phyloP scores from a whole-genome alignment of 2,329 filamentous ascomycete species.

The Bipolaris gigantea region DNA sequence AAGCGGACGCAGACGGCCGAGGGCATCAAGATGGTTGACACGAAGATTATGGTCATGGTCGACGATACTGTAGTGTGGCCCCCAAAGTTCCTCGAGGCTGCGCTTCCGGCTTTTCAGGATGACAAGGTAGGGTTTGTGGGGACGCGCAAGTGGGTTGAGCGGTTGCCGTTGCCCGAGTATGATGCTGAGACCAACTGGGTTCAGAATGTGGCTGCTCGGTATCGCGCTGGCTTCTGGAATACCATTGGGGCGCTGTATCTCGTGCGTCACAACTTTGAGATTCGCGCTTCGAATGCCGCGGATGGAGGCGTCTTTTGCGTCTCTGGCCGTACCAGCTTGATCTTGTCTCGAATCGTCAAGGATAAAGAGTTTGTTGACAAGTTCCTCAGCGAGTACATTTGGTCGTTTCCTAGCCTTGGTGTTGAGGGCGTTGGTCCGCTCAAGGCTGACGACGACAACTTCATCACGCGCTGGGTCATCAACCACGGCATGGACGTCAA shows the following conservation, averaged over 20 bases:
- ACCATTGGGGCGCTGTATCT: slow-evolving; percentile 31
- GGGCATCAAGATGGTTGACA: slow-evolving; percentile 12
- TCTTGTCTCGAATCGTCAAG: slow-evolving; percentile 30
- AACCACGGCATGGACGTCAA: slow-evolving; percentile 52
- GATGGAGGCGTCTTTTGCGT: slow-evolving; percentile 40
- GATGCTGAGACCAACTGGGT: neutral
- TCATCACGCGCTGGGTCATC: slow-evolving; percentile 57
- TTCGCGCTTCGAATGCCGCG: slow-evolving; percentile 31
- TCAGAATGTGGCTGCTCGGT: slow-evolving; percentile 9
- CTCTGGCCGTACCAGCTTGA: slow-evolving; percentile 35
- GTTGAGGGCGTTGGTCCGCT: slow-evolving; percentile 21
- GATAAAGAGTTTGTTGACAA: slow-evolving; percentile 20
- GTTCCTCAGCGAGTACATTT: slow-evolving; percentile 25
- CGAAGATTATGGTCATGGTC: slow-evolving; percentile 14
- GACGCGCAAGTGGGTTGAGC: slow-evolving; percentile 30
- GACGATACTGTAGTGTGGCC: slow-evolving; percentile 30
- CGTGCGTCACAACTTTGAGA: slow-evolving; percentile 42
- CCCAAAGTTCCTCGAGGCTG: slow-evolving; percentile 13
- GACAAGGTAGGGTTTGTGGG: slow-evolving; percentile 27
- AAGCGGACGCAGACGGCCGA: slow-evolving; percentile 24
- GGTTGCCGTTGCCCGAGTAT: neutral
- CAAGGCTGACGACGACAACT: slow-evolving; percentile 45
- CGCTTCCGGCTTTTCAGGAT: slow-evolving; percentile 23
- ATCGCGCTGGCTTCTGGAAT: slow-evolving; percentile 27
- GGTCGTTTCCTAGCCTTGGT: neutral